phyloP scores from a whole-genome alignment of 78 protist genomes.

The Dictyostelium purpureum region DNA sequence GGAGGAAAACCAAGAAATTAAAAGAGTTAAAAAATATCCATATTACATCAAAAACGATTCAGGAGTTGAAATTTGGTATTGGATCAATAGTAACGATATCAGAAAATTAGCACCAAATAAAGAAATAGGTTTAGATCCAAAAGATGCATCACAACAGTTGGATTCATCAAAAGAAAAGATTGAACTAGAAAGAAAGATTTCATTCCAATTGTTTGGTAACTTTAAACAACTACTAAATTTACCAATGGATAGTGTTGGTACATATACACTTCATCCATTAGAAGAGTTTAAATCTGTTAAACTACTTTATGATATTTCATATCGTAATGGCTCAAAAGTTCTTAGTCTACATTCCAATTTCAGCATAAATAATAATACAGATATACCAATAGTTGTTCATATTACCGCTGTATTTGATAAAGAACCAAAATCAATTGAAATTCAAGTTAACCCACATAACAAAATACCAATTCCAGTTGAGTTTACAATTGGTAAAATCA shows the following conservation, averaged over 20 bases:
- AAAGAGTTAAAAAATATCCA: conserved; percentile 17
- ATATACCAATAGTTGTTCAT: conserved; percentile 18
- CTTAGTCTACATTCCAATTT: conserved; percentile 64
- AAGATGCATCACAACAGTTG: background rate
- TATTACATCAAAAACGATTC: conserved; percentile 59
- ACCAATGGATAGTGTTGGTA: conserved; percentile 71
- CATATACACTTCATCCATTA: conserved; percentile 58
- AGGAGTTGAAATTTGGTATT: conserved; percentile 72
- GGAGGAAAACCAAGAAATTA: background rate
- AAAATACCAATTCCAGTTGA: conserved; percentile 56
- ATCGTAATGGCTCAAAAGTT: conserved; percentile 65
- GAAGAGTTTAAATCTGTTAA: conserved; percentile 38
- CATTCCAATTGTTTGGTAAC: conserved; percentile 54
- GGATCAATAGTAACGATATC: conserved; percentile 35
- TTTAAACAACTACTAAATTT: conserved; percentile 31
- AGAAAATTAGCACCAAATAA: conserved; percentile 1
- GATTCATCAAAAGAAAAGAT: background rate
- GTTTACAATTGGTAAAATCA: conserved; percentile 27
- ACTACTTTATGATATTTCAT: conserved; percentile 45
- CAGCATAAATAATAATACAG: conserved; percentile 22
- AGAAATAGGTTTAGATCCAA: conserved; percentile 10
- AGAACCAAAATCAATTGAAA: conserved; percentile 38
- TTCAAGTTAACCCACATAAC: background rate
- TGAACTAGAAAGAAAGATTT: conserved; percentile 54
- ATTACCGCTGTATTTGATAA: background rate